Percentiles rank a stretch among this genome's conserved stretches.
These are phyloP conservation scores for Cyberlindnera misumaiensis DNA, from an alignment of 805 yeast species.

Conservation along the genomic window DNA sequence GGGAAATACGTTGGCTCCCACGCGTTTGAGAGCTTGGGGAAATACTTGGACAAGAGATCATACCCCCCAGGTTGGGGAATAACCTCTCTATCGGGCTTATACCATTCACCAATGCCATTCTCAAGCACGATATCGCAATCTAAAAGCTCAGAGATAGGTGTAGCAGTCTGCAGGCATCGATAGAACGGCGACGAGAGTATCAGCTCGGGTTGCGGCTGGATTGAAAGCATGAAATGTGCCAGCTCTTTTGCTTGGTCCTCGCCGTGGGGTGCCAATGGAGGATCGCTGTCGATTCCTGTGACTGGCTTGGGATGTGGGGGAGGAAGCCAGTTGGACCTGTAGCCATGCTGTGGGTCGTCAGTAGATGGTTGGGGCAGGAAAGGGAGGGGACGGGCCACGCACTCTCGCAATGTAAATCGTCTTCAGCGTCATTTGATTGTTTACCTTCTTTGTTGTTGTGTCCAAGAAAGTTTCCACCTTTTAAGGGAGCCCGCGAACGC, in stretches of 20 bases:
- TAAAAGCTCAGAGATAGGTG: conserved; percentile 57
- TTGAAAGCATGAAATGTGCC: conserved; percentile 48
- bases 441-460: no score
- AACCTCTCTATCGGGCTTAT: conserved; percentile 55
- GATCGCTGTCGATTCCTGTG: conserved; percentile 88
- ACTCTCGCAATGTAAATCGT: conserved; percentile 62
- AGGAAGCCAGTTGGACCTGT: conserved; percentile 76
- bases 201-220: conserved; percentile 56
- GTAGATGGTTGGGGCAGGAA: not conserved
- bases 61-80: conserved; percentile 65
- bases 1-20: conserved; percentile 59
- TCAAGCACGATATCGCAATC: conserved; percentile 61
- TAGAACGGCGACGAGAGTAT: conserved; percentile 82
- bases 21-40: conserved; percentile 39
- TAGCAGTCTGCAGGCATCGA: conserved; percentile 78
- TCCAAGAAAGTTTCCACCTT: no score
- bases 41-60: conserved; percentile 43
- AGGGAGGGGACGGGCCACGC: conserved; percentile 1
- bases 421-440: conserved; percentile 44
- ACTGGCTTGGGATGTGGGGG: conserved; percentile 73
- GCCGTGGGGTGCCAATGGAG: conserved; percentile 83
- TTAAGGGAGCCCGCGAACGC: no score
- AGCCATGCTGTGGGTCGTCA: no score
- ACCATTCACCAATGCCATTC: conserved; percentile 91
- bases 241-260: conserved; percentile 80